A percentile compares a stretch with the other conserved stretches of the same genome.
phyloP scores from a whole-genome alignment of 179 eudicot genomes.

The Sideroxylon spinosum region DNA sequence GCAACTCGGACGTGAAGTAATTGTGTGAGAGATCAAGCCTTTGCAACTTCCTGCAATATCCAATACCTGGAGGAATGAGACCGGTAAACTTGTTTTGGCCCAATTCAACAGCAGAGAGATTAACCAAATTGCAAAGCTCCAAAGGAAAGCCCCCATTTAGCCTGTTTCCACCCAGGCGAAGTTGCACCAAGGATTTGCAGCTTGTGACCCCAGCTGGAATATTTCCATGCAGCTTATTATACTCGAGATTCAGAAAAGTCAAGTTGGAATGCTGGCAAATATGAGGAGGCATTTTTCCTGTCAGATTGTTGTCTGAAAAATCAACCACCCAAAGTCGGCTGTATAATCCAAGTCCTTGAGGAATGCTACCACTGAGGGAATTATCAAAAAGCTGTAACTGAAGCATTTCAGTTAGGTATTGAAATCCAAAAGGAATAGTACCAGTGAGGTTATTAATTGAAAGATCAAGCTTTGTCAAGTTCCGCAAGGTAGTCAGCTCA shows the following conservation, averaged over 20 bases:
- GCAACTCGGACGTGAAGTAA: constrained; percentile 51
- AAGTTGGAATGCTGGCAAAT: constrained; percentile 57
- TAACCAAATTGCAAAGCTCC: constrained; percentile 55
- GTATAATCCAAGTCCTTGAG: constrained; percentile 58
- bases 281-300: constrained; percentile 62
- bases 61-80: constrained; percentile 53
- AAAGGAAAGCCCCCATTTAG: constrained; percentile 61
- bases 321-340: constrained; percentile 81
- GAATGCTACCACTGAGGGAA: constrained; percentile 60
- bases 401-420: constrained; percentile 49
- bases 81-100: constrained; percentile 76
- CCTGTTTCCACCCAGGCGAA: constrained; percentile 51
- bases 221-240: constrained; percentile 59
- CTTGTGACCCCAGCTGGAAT: constrained; percentile 55
- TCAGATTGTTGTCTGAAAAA: constrained; percentile 59
- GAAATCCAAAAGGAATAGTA: constrained; percentile 66
- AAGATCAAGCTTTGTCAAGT: constrained; percentile 69
- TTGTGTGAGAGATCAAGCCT: constrained; percentile 74
- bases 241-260: constrained; percentile 56
- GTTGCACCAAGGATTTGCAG: constrained; percentile 70
- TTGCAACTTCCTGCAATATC: constrained; percentile 68
- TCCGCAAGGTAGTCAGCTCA: constrained; percentile 51
- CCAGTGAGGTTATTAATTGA: constrained; percentile 78
- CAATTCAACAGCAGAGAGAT: constrained; percentile 67
- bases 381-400: constrained; percentile 81